A percentile compares a stretch with the other conserved stretches of the same genome.
Evolutionary conservation across 2,329 filamentous ascomycete species (phyloP).

Genomic region (Coleophoma cylindrospora): DNA sequence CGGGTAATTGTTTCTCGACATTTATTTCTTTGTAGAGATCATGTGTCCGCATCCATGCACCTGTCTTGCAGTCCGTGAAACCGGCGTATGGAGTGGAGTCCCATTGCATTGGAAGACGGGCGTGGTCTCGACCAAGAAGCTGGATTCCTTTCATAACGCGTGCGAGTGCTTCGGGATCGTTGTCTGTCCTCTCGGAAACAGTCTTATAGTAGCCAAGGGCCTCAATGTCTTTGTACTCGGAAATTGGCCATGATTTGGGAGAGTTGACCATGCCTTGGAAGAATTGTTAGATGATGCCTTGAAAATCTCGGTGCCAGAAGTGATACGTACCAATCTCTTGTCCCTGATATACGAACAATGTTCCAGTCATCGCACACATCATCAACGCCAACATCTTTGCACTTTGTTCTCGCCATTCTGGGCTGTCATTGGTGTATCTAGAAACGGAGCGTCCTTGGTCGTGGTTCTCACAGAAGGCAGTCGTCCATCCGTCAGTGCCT

Average conservation of each 20-base stretch:
- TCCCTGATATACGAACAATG: slow-evolving; percentile 54
- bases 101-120: slow-evolving; percentile 68
- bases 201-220: slow-evolving; percentile 43
- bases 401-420: slow-evolving; percentile 13
- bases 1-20: slow-evolving; percentile 42
- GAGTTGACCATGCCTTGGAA: slow-evolving; percentile 43
- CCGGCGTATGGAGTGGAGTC: slow-evolving; percentile 48
- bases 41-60: slow-evolving; percentile 57
- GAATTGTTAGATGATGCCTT: background rate
- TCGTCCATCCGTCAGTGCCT: slow-evolving; percentile 52
- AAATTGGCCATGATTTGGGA: slow-evolving; percentile 45
- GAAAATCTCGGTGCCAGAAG: background rate
- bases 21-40: slow-evolving; percentile 51
- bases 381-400: slow-evolving; percentile 50
- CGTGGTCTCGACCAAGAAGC: slow-evolving; percentile 58
- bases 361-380: slow-evolving; percentile 45
- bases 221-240: slow-evolving; percentile 44
- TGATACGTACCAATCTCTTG: slow-evolving; percentile 45
- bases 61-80: slow-evolving; percentile 47
- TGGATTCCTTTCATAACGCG: slow-evolving; percentile 48
- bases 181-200: slow-evolving; percentile 27
- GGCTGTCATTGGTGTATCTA: slow-evolving; percentile 33
- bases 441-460: slow-evolving; percentile 53
- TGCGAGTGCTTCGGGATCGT: slow-evolving; percentile 34
- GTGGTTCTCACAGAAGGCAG: slow-evolving; percentile 59